Conservation (phyloP, 306 rosid genomes). For the Mimosa pudica region DNA sequence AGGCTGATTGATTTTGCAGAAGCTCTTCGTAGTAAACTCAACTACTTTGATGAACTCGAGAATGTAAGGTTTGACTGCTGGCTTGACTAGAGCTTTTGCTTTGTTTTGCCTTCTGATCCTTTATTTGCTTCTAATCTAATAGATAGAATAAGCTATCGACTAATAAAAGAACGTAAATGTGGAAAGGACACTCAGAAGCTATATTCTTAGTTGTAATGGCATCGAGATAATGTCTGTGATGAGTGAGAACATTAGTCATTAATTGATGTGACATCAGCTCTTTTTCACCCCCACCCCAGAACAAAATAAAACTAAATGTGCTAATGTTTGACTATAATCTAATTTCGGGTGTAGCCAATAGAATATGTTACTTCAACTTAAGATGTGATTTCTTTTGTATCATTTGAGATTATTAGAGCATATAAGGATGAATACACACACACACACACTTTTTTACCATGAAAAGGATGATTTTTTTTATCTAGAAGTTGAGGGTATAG, state of each 20-base stretch:
- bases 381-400: conserved; percentile 23
- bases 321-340: conserved; percentile 3
- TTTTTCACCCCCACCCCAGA: not conserved
- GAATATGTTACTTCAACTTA: conserved; percentile 15
- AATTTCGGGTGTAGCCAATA: conserved; percentile 15
- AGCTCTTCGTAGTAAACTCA: conserved; percentile 93
- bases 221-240: conserved; percentile 20
- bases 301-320: not conserved
- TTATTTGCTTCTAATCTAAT: conserved; percentile 5
- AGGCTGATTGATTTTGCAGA: conserved; percentile 85
- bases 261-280: not conserved
- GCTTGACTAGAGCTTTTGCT: conserved; percentile 60
- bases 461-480: conserved; percentile 13
- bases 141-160: conserved; percentile 22
- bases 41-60: conserved; percentile 99
- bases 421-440: not conserved
- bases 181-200: conserved; percentile 23
- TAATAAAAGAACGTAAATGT: conserved; percentile 27
- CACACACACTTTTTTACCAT: not conserved
- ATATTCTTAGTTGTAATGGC: conserved; percentile 11
- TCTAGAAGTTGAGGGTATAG: conserved; percentile 18
- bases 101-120: conserved; percentile 15
- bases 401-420: not conserved
- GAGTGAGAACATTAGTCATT: conserved; percentile 26
- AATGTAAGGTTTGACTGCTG: conserved; percentile 98